phyloP scores from a whole-genome alignment of 768 basidiomycete species.

The Lyophyllum atratum region DNA sequence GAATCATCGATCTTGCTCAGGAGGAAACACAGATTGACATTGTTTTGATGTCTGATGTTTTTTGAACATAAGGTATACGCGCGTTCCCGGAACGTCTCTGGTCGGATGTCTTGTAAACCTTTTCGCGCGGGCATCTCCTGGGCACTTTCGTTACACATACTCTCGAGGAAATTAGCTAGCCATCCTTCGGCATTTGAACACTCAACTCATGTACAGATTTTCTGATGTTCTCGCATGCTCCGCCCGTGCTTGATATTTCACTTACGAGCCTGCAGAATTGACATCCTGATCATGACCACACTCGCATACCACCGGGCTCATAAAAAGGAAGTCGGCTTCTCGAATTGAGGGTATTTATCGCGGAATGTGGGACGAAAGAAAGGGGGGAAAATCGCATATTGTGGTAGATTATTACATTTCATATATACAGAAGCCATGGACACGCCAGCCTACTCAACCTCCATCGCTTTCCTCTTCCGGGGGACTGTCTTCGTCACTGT shows the following conservation, averaged over 20 bases:
- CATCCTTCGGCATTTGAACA: too few relatives aligned
- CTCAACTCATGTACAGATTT: too few relatives aligned
- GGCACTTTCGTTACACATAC: not conserved
- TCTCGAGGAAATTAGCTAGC: too few relatives aligned
- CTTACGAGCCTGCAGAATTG: too few relatives aligned
- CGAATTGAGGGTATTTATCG: not conserved
- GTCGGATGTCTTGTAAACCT: not conserved
- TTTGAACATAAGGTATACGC: not conserved
- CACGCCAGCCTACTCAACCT: not conserved
- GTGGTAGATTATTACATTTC: too few relatives aligned
- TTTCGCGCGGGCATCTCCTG: not conserved
- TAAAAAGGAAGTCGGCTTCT: too few relatives aligned
- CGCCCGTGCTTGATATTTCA: too few relatives aligned
- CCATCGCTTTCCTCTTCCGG: not conserved
- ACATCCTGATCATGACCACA: too few relatives aligned
- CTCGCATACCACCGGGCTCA: too few relatives aligned
- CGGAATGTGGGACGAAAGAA: not conserved
- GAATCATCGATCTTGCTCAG: not conserved
- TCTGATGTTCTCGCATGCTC: too few relatives aligned
- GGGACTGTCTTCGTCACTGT: not conserved
- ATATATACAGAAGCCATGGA: not conserved
- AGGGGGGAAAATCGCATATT: not conserved
- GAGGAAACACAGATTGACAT: not conserved
- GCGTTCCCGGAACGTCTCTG: not conserved
- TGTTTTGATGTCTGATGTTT: not conserved